Conservation (phyloP, 2,329 filamentous ascomycete species). For the Aspergillus calidoustus region DNA sequence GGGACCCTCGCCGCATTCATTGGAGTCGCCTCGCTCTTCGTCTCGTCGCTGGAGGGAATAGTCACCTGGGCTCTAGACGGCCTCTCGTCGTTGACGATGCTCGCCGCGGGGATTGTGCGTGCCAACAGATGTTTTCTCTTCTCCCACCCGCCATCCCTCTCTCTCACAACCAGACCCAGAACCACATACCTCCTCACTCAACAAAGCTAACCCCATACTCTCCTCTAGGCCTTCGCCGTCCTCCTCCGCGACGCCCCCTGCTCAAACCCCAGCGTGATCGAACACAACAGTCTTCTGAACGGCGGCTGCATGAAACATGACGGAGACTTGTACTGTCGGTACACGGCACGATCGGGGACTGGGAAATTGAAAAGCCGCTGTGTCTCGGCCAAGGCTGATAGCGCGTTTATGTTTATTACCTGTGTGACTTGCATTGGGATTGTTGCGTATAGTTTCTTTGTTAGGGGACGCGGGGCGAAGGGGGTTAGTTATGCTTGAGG, state of each 20-base stretch:
- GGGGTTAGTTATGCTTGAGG: conserved; percentile 10
- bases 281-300: conserved; percentile 24
- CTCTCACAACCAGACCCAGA: too few species aligned
- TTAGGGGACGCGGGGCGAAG: background rate
- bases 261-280: conserved; percentile 8
- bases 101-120: conserved; percentile 31
- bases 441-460: conserved; percentile 8
- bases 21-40: conserved; percentile 21
- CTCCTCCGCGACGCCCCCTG: conserved; percentile 25
- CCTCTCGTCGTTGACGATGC: conserved; percentile 24
- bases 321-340: background rate
- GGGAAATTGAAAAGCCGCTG: conserved; percentile 25
- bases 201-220: background rate
- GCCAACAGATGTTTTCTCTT: too few species aligned
- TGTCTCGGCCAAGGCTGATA: conserved; percentile 26
- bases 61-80: conserved; percentile 28
- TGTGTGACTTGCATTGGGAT: conserved; percentile 23
- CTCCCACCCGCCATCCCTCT: background rate
- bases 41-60: conserved; percentile 19
- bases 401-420: conserved; percentile 31
- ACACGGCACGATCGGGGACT: background rate
- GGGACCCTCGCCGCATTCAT: conserved; percentile 26
- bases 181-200: too few species aligned
- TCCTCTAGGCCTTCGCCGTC: conserved; percentile 26
- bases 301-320: conserved; percentile 23